Evolutionary conservation across 2,329 filamentous ascomycete species (phyloP).

Genomic region (Penicillium sp.): DNA sequence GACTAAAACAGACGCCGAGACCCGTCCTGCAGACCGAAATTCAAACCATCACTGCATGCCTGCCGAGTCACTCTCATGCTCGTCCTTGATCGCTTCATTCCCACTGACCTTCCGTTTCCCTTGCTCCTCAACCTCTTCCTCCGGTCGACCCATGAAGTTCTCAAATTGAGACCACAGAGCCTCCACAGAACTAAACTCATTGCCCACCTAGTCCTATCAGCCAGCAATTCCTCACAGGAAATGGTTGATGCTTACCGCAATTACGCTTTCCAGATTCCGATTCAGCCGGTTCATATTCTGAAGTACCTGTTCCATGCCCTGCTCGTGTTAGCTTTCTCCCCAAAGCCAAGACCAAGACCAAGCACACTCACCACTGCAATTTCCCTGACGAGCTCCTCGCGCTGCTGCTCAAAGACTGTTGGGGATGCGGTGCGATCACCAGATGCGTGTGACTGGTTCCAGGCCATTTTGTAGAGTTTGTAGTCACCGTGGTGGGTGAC

Average conservation of each 20-base stretch:
- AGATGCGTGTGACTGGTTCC: conserved; percentile 18
- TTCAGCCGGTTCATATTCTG: conserved; percentile 97
- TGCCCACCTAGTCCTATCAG: conserved; percentile 67
- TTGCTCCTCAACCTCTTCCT: conserved; percentile 39
- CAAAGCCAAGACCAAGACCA: neutral
- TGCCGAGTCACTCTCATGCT: conserved; percentile 17
- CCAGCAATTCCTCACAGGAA: neutral
- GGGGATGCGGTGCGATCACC: conserved; percentile 23
- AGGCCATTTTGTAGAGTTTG: conserved; percentile 16
- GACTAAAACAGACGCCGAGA: conserved; percentile 5
- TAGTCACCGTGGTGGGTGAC: neutral
- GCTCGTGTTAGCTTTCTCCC: neutral
- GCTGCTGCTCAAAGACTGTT: conserved; percentile 46
- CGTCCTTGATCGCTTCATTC: conserved; percentile 21
- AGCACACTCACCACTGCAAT: conserved; percentile 44
- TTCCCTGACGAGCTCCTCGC: conserved; percentile 44
- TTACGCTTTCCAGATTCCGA: conserved; percentile 85
- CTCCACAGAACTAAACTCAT: conserved; percentile 96
- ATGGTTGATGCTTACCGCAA: conserved; percentile 62
- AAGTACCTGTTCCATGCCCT: conserved; percentile 82
- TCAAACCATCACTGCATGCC: conserved; percentile 9
- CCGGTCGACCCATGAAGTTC: conserved; percentile 82
- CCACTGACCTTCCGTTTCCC: conserved; percentile 30
- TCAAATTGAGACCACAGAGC: conserved; percentile 97
- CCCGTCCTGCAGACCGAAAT: conserved; percentile 1